These are phyloP conservation scores for Pleodorina starrii DNA, from an alignment of 139 green algal genomes.

Conservation along the genomic window DNA sequence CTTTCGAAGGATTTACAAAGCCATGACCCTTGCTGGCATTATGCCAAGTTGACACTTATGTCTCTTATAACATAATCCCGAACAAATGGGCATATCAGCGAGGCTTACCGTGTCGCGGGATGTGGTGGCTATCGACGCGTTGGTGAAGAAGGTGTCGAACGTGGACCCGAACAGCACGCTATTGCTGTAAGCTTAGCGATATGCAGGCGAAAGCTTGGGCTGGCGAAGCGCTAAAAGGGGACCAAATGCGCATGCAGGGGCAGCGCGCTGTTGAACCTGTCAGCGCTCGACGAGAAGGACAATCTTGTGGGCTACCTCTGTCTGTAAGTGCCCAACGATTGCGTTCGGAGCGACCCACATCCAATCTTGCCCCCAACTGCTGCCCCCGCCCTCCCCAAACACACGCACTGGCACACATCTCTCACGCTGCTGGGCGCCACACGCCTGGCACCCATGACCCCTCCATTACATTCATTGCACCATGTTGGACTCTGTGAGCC, in stretches of 20 bases:
- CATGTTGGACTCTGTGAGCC: too few species aligned
- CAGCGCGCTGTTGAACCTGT: conserved; percentile 54
- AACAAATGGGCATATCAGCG: conserved; percentile 4
- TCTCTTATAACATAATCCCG: neutral
- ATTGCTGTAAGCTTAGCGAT: conserved; percentile 18
- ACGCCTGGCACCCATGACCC: too few species aligned
- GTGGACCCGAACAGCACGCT: neutral
- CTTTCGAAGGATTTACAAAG: neutral
- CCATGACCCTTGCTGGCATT: neutral
- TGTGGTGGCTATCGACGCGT: conserved; percentile 17
- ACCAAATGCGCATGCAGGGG: conserved; percentile 49
- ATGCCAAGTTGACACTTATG: neutral
- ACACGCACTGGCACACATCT: too few species aligned
- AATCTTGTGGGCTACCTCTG: conserved; percentile 59
- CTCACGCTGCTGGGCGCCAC: too few species aligned
- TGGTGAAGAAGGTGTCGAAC: neutral
- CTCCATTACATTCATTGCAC: too few species aligned
- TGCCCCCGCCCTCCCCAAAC: too few species aligned
- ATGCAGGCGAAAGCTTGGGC: too few species aligned
- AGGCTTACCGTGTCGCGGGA: conserved; percentile 2
- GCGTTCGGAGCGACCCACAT: too few species aligned
- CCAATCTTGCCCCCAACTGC: too few species aligned
- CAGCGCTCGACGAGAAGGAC: conserved; percentile 49
- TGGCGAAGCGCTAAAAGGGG: neutral
- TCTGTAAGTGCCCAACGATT: conserved; percentile 47